Conservation (phyloP, 2,329 filamentous ascomycete species). For the Epichloe gansuensis region DNA sequence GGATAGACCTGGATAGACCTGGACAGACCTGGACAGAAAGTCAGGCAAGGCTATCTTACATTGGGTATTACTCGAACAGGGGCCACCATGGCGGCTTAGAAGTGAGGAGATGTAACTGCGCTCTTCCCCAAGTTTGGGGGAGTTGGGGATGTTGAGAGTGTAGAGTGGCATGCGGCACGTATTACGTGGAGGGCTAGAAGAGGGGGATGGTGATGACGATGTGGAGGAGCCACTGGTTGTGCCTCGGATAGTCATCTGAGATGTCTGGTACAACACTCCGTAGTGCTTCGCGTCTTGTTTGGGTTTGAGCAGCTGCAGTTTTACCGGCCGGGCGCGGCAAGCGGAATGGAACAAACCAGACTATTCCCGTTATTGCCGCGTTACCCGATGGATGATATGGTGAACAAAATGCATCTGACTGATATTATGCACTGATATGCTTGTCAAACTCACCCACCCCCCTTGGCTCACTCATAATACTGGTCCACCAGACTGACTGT, state of each 20-base stretch:
- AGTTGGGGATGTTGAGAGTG: not conserved
- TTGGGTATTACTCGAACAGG: constrained; percentile 21
- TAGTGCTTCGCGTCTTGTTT: not conserved
- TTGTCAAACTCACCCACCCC: too few relatives aligned
- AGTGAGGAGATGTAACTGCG: not conserved
- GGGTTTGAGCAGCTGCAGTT: not conserved
- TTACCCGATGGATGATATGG: not conserved
- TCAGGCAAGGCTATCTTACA: constrained; percentile 13
- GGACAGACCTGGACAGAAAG: not conserved
- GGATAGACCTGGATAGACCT: too few relatives aligned
- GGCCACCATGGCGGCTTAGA: constrained; percentile 13
- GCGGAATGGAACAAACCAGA: constrained; percentile 13
- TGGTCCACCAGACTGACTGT: too few relatives aligned
- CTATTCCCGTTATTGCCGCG: too few relatives aligned
- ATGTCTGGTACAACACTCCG: not conserved
- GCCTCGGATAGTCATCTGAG: not conserved
- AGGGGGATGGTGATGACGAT: not conserved
- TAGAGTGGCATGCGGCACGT: not conserved
- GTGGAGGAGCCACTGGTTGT: not conserved
- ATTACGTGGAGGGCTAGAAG: not conserved
- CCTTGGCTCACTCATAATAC: too few relatives aligned
- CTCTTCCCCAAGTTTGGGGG: not conserved
- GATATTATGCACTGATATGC: too few relatives aligned
- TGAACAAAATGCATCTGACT: not conserved
- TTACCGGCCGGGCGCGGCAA: not conserved